Base-by-base conservation (phyloP, 1,284 basidiomycete genomes). In the Fistulina hepatica region DNA sequence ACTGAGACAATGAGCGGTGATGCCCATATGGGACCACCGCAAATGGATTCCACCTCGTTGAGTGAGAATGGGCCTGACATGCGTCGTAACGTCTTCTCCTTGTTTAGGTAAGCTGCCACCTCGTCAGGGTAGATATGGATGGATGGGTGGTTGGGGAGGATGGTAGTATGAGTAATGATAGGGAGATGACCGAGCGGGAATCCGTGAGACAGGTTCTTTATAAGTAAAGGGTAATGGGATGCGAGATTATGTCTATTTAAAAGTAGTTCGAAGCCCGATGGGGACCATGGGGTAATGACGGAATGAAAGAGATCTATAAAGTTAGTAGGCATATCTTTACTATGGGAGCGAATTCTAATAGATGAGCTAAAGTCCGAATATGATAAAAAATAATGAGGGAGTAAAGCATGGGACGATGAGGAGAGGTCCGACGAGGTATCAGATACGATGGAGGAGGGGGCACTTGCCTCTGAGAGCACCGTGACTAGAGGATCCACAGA, bases 21-120 rank as follows among this genome's bases (percentile, higher is more conserved):
- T 3, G 43, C 46, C 6, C 47, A 37, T 31, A 56, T 54, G 16
- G 33, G 40, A 0, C 50, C 46, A 2, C 37, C 34, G 0, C 62
- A 40, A 11, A 64, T 57, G 0, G 5, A 7, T 31, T 59, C 51
- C 2, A 48, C 43, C 19, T 56, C 46, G 1, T 26, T 27, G 2
- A 36, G 21, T 0, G 55, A 41, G 44, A 55, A 63, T 0, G 59
- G 63, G 6, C 63, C 60, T 2, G 50, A 50, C 49, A 63, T 58
- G 0, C 57, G 37, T 3, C 47, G 37, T 0, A 51, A 45, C 0
- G 8, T 12, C 0, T 56, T 33, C 20, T 65, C 58, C 1, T 50
- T 50, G 0, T 21, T n/a, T 1, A 64, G 23, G 39, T 63, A 63
- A 2, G 46, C 33, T 1, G 50, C 16, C 3, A 64, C 45, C 16